Evolutionary conservation across 306 rosid species (phyloP).

Genomic region (Cicer bijugum): DNA sequence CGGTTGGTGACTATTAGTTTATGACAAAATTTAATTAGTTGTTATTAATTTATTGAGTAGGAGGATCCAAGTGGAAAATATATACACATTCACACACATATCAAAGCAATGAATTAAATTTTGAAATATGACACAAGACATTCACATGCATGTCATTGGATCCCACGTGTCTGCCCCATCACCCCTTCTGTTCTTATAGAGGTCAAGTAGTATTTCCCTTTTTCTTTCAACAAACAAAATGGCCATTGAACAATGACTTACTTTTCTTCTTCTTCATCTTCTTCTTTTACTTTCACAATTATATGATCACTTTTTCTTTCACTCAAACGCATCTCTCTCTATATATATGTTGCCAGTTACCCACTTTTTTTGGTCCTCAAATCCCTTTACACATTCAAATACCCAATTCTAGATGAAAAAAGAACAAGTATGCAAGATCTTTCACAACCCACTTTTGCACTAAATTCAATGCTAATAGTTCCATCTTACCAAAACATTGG

Average conservation of each 20-base stretch:
- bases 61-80: background rate
- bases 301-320: too few species aligned
- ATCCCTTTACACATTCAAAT: slow-evolving; percentile 60
- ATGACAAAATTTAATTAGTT: too few species aligned
- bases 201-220: background rate
- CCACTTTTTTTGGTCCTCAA: slow-evolving; percentile 50
- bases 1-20: too few species aligned
- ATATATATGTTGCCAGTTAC: slow-evolving; percentile 43
- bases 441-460: slow-evolving; percentile 61
- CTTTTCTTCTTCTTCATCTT: background rate
- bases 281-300: slow-evolving; percentile 1
- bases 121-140: slow-evolving; percentile 48
- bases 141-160: slow-evolving; percentile 52
- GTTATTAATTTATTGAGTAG: background rate
- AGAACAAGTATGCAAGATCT: slow-evolving; percentile 54
- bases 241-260: slow-evolving; percentile 14
- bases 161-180: slow-evolving; percentile 61
- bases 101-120: background rate
- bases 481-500: slow-evolving; percentile 49
- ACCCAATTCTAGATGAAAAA: background rate
- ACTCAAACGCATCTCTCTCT: slow-evolving; percentile 42
- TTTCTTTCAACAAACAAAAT: slow-evolving; percentile 30
- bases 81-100: slow-evolving; percentile 3
- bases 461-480: slow-evolving; percentile 62
- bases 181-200: slow-evolving; percentile 39